A percentile compares a stretch with the other conserved stretches of the same genome.
phyloP scores from a whole-genome alignment of 108 stramenopile genomes.

The Cylindrotheca fusiformis region DNA sequence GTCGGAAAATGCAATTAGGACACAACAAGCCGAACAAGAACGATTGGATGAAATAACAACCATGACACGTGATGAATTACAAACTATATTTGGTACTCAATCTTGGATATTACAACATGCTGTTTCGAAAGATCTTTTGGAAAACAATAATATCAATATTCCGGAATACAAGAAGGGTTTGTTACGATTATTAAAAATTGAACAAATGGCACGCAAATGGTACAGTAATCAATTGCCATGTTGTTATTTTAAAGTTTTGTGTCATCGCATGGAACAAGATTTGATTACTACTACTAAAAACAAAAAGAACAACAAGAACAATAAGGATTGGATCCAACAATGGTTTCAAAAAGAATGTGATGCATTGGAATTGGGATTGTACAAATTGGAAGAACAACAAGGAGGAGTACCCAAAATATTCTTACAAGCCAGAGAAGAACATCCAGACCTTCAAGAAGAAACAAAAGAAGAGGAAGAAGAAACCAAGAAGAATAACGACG shows the following conservation, averaged over 20 bases:
- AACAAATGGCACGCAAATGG: neutral
- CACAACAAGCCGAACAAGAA: neutral
- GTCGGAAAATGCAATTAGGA: neutral
- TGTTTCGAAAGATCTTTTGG: neutral
- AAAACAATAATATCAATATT: neutral
- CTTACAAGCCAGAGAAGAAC: neutral
- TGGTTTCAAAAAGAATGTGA: neutral
- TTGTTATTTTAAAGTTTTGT: conserved; percentile 3
- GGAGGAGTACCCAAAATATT: neutral
- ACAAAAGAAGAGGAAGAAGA: neutral
- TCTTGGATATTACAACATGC: neutral
- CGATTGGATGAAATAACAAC: neutral
- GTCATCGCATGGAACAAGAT: neutral
- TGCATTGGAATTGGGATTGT: neutral
- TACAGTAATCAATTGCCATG: neutral
- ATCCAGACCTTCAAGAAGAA: too few relatives aligned
- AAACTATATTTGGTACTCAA: neutral
- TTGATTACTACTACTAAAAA: neutral
- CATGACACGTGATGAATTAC: neutral
- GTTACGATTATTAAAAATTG: neutral
- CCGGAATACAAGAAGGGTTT: neutral
- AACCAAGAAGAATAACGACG: neutral
- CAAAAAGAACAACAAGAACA: too few relatives aligned
- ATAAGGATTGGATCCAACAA: too few relatives aligned
- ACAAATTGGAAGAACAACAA: neutral